phyloP scores from a whole-genome alignment of 352 stramenopile genomes.

The Globisporangium carolinianum region DNA sequence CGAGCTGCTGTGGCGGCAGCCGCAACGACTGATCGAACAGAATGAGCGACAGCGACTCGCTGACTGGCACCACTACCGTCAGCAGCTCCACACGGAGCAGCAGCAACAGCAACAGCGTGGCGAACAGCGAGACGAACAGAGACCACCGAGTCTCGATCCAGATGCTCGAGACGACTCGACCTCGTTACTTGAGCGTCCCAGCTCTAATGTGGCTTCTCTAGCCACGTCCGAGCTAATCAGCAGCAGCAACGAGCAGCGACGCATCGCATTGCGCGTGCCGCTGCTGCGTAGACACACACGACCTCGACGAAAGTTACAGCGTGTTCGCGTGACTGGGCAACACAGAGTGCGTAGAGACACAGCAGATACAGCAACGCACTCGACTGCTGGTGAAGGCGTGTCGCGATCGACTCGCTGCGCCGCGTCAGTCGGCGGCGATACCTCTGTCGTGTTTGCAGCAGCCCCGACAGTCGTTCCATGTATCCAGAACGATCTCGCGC shows the following conservation, averaged over 20 bases:
- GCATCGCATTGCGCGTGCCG: neutral
- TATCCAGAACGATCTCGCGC: neutral
- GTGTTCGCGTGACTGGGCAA: neutral
- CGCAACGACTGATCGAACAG: neutral
- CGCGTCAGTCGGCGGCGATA: neutral
- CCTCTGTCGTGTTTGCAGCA: neutral
- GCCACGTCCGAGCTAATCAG: too few species aligned
- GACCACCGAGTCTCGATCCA: neutral
- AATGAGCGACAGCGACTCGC: neutral
- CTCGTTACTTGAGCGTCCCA: neutral
- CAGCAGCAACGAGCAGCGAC: neutral
- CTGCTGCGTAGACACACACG: neutral
- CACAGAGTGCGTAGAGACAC: neutral
- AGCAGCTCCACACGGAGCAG: too few species aligned
- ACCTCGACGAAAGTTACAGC: neutral
- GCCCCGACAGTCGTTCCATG: neutral
- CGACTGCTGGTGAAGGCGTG: too few species aligned
- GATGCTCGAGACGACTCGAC: neutral
- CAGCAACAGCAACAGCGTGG: neutral
- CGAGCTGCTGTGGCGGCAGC: neutral
- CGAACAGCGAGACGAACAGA: neutral
- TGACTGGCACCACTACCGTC: neutral
- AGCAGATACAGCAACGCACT: neutral
- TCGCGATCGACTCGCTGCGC: too few species aligned
- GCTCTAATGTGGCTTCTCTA: too few species aligned